These are phyloP conservation scores for Colletotrichum sp. DNA, from an alignment of 2,329 filamentous ascomycete species.

Conservation along the genomic window DNA sequence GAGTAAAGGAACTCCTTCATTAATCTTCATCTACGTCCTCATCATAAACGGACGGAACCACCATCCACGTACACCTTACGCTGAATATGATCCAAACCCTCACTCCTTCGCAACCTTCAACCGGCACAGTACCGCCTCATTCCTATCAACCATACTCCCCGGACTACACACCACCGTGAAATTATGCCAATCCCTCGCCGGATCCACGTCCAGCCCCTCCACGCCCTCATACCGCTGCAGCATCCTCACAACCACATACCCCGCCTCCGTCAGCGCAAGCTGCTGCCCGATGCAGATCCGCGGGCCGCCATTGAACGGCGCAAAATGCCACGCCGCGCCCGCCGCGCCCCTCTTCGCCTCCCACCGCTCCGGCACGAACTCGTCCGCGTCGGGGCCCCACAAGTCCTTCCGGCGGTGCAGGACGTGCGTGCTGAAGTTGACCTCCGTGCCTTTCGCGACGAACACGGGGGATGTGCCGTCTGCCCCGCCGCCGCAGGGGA, in stretches of 20 bases:
- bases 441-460: slow-evolving; percentile 27
- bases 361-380: slow-evolving; percentile 44
- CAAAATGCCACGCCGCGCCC: slow-evolving; percentile 34
- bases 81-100: neutral
- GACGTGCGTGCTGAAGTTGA: slow-evolving; percentile 33
- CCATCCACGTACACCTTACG: neutral
- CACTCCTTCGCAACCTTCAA: neutral
- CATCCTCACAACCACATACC: slow-evolving; percentile 27
- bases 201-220: slow-evolving; percentile 2
- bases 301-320: slow-evolving; percentile 41
- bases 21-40: neutral
- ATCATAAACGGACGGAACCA: neutral
- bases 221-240: slow-evolving; percentile 26
- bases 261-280: slow-evolving; percentile 31
- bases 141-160: slow-evolving; percentile 4
- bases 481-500: slow-evolving; percentile 40
- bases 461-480: slow-evolving; percentile 35
- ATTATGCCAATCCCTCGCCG: neutral
- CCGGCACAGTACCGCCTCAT: slow-evolving; percentile 5
- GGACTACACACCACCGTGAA: slow-evolving; percentile 9
- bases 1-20: neutral
- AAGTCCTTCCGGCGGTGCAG: slow-evolving; percentile 38
- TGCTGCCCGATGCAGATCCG: slow-evolving; percentile 40
- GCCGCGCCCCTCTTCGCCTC: slow-evolving; percentile 27
- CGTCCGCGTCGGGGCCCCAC: slow-evolving; percentile 37